Conservation (phyloP, 2,329 filamentous ascomycete genomes). For the Penicillium rolfsii region DNA sequence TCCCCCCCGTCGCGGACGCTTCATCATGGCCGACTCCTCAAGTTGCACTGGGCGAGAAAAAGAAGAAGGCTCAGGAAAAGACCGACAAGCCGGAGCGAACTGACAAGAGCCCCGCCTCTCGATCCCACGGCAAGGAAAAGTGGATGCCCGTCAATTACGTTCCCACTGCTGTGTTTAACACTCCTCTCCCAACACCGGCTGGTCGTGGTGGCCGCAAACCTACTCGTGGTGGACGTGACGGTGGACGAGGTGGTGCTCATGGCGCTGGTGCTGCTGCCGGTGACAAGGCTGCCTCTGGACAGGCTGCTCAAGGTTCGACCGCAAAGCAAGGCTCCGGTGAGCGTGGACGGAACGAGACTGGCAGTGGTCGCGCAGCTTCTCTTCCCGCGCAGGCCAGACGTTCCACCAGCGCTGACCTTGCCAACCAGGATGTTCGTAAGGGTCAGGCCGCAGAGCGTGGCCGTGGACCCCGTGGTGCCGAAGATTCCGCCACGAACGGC, state of each 20-base stretch:
- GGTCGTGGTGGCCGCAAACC: conserved; percentile 59
- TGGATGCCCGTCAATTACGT: conserved; percentile 85
- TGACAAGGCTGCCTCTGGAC: conserved; percentile 41
- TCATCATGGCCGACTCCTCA: conserved; percentile 90
- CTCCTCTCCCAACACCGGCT: conserved; percentile 62
- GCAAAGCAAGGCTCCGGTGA: conserved; percentile 40
- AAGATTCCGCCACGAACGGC: conserved; percentile 33
- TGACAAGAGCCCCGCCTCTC: conserved; percentile 62
- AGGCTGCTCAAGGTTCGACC: conserved; percentile 29
- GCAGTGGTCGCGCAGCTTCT: conserved; percentile 44
- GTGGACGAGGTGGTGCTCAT: conserved; percentile 50
- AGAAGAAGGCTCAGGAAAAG: conserved; percentile 71
- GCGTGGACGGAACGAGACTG: conserved; percentile 42
- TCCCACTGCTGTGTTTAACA: conserved; percentile 83
- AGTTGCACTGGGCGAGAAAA: conserved; percentile 73
- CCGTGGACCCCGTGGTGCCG: conserved; percentile 38
- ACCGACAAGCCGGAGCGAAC: conserved; percentile 61
- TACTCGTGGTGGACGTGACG: conserved; percentile 59
- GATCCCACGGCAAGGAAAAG: conserved; percentile 70
- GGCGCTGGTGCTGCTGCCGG: conserved; percentile 33
- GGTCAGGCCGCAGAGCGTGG: conserved; percentile 37
- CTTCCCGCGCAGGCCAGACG: conserved; percentile 44
- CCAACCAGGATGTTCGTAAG: conserved; percentile 38
- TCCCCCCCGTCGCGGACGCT: conserved; percentile 74
- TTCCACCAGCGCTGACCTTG: conserved; percentile 40